A percentile compares a stretch with the other conserved stretches of the same genome.
Evolutionary conservation across 2,329 filamentous ascomycete genomes (phyloP).

Genomic region (Trichothecium roseum): DNA sequence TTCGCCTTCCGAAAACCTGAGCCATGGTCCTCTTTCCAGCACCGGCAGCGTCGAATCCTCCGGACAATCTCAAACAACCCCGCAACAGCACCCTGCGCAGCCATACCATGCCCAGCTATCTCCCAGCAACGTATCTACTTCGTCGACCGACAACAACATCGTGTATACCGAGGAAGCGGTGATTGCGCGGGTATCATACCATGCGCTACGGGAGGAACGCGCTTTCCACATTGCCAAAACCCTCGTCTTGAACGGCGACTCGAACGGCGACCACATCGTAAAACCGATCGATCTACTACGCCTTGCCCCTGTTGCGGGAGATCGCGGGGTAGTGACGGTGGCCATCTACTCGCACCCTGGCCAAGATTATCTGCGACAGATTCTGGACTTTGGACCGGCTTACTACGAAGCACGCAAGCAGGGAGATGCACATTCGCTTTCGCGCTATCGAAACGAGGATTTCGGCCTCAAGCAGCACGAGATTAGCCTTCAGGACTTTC

Average conservation of each 20-base stretch:
- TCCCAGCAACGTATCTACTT: conserved; percentile 1
- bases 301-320: conserved; percentile 56
- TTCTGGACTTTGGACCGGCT: conserved; percentile 70
- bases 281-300: conserved; percentile 72
- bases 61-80: too few relatives aligned
- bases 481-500: conserved; percentile 66
- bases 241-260: conserved; percentile 61
- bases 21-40: too few relatives aligned
- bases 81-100: conserved; percentile 13
- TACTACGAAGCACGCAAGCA: conserved; percentile 49
- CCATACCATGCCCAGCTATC: conserved; percentile 12
- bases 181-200: conserved; percentile 72
- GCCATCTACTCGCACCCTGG: conserved; percentile 76
- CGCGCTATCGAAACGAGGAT: conserved; percentile 31
- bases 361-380: conserved; percentile 56
- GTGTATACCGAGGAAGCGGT: conserved; percentile 54
- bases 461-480: conserved; percentile 41
- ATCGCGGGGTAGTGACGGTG: conserved; percentile 62
- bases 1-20: conserved; percentile 27
- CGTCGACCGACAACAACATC: conserved; percentile 30
- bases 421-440: conserved; percentile 40
- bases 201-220: conserved; percentile 74
- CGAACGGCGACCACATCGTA: conserved; percentile 64
- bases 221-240: conserved; percentile 75
- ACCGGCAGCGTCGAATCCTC: too few relatives aligned